A percentile compares a stretch with the other conserved stretches of the same genome.
phyloP scores from a whole-genome alignment of 1,139 yeast genomes.

The Debaryomyces udenii region DNA sequence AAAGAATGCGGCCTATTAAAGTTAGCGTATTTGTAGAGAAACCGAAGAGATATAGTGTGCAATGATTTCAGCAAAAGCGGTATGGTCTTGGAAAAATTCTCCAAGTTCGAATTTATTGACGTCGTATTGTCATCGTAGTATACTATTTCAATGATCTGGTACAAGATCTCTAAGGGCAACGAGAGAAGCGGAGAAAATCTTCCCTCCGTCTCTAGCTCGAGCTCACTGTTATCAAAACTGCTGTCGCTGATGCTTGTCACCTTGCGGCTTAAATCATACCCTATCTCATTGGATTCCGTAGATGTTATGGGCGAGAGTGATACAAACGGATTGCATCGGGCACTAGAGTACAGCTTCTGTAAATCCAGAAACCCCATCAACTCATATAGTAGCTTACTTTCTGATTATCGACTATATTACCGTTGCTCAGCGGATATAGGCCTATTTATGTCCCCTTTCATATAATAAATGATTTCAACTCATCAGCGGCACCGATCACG shows the following conservation, averaged over 20 bases:
- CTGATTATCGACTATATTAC: background rate
- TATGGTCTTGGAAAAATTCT: slow-evolving; percentile 43
- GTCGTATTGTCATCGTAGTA: slow-evolving; percentile 44
- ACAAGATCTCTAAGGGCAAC: slow-evolving; percentile 47
- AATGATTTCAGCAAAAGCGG: slow-evolving; percentile 42
- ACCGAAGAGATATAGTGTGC: slow-evolving; percentile 36
- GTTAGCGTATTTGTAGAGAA: slow-evolving; percentile 66
- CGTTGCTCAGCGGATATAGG: background rate
- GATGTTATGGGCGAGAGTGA: slow-evolving; percentile 11
- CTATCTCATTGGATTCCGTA: background rate
- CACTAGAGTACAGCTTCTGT: background rate
- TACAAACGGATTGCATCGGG: slow-evolving; percentile 6
- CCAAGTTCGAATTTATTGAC: slow-evolving; percentile 47
- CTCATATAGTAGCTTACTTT: slow-evolving; percentile 1
- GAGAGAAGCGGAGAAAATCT: slow-evolving; percentile 16
- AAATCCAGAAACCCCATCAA: slow-evolving; percentile 8
- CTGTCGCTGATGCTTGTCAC: slow-evolving; percentile 2
- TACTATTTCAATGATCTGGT: slow-evolving; percentile 47
- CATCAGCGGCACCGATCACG: slow-evolving; percentile 1
- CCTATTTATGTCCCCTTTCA: background rate
- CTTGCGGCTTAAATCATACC: background rate
- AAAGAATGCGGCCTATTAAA: slow-evolving; percentile 84
- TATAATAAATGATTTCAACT: background rate
- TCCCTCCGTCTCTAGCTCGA: background rate
- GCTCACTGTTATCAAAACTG: background rate